Base-by-base conservation (phyloP, 2,329 filamentous ascomycete genomes). In the Endocalyx cinctus region DNA sequence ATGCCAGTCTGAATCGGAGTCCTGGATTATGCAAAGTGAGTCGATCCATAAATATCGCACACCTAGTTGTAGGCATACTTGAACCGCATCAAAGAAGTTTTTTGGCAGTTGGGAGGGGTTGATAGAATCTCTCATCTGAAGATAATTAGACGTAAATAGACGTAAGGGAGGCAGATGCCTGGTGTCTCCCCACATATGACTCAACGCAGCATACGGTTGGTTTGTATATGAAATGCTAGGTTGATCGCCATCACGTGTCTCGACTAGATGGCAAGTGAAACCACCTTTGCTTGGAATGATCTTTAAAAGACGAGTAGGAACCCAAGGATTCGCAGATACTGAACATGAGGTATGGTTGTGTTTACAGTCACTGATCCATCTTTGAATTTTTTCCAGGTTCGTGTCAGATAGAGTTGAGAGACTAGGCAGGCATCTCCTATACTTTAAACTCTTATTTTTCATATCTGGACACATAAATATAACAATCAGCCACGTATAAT, bases 121-220 rank as follows among this genome's bases (percentile, higher is more conserved):
- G 29, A 41, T 45, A 2, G 29, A 15, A 13, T 38, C 22, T 16
- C 33, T 35, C 10, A 43, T 13, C 13, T 32, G 26, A 5, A 14
- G 3, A 4, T 37, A 28, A n/a, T 45, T 43, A 8, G 33, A 28
- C 23, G 14, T 31, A 6, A 39, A 12, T 7, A 40, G 34, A 7
- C 40, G 34, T 19, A 43, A 29, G 10, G 42, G 39, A 28, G 33
- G 35, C 13, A 27, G 35, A 16, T 19, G 4, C 25, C 19, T 33
- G 11, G 27, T n/a, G 33, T 41, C 23, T 16, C 40, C 40, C 40
- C 42, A 45, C 29, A 45, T 38, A 27, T 43, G 42, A 26, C 42
- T 45, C 16, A 45, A 30, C 10, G 40, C 42, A 16, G 35, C 37
- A 14, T 40, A 45, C 17, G 20, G n/a, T n/a, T 37, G 7, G 17